Evolutionary conservation across 2,329 filamentous ascomycete genomes (phyloP).

Genomic region (Lecanicillium sp.): DNA sequence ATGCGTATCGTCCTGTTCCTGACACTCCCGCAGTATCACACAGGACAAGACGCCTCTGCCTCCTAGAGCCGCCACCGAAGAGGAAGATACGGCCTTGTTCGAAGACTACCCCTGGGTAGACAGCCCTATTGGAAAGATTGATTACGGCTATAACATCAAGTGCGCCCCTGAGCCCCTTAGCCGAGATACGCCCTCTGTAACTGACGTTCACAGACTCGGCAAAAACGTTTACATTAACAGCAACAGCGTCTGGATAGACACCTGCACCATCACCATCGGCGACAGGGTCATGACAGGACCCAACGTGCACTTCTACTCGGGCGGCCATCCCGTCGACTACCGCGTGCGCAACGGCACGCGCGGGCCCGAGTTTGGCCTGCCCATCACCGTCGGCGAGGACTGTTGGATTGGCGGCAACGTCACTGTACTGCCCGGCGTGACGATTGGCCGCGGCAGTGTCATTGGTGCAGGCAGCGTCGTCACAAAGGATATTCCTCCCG

Average conservation of each 20-base stretch:
- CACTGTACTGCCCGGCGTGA: conserved; percentile 68
- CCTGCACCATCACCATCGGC: conserved; percentile 67
- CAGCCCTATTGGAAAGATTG: conserved; percentile 55
- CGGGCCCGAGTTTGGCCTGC: conserved; percentile 68
- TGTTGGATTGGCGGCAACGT: conserved; percentile 73
- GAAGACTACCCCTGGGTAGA: conserved; percentile 61
- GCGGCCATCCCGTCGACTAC: conserved; percentile 71
- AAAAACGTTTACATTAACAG: conserved; percentile 68
- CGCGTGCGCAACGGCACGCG: conserved; percentile 64
- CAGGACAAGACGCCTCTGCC: conserved; percentile 59
- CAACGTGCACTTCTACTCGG: conserved; percentile 70
- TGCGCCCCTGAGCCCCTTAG: too few relatives aligned
- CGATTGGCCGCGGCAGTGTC: conserved; percentile 65
- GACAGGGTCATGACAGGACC: conserved; percentile 73
- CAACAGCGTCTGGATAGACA: conserved; percentile 72
- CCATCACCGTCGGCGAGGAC: conserved; percentile 72
- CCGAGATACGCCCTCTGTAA: too few relatives aligned
- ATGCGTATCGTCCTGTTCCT: neutral
- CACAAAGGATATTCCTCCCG: conserved; percentile 62
- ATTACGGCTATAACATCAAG: conserved; percentile 70
- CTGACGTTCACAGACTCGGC: conserved; percentile 44
- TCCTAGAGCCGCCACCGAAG: conserved; percentile 44
- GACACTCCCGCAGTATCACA: conserved; percentile 45
- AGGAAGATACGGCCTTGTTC: conserved; percentile 59
- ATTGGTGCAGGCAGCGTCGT: conserved; percentile 80